A percentile compares a stretch with the other conserved stretches of the same genome.
These are phyloP conservation scores for Penicillium sp. DNA, from an alignment of 2,329 filamentous ascomycete species.

Conservation along the genomic window DNA sequence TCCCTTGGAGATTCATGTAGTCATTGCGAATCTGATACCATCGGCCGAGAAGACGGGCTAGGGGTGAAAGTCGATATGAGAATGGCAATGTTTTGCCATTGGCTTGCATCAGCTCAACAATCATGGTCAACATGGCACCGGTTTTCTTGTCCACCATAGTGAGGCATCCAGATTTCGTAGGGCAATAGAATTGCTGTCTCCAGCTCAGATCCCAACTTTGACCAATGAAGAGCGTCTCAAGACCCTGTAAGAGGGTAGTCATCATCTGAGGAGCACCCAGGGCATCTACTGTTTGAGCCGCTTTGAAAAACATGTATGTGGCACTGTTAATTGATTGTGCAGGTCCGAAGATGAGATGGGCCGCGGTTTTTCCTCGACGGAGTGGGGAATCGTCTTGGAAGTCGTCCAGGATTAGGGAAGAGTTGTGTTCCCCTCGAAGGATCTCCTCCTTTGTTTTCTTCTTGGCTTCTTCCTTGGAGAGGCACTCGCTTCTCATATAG, in stretches of 20 bases:
- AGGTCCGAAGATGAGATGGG: not conserved
- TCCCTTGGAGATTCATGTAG: not conserved
- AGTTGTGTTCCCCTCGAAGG: not conserved
- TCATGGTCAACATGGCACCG: not conserved
- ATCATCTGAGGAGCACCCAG: not conserved
- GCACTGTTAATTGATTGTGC: not conserved
- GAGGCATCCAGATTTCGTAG: not conserved
- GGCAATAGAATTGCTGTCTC: not conserved
- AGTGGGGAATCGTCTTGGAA: not conserved
- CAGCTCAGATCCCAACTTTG: not conserved
- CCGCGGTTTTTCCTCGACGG: not conserved
- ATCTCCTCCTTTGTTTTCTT: too few relatives aligned
- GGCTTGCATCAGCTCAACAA: not conserved
- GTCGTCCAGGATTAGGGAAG: not conserved
- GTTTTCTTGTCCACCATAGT: not conserved
- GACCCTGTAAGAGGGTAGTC: not conserved
- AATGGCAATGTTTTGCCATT: not conserved
- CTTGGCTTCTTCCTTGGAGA: too few relatives aligned
- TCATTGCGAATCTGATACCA: not conserved
- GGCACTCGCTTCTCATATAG: too few relatives aligned
- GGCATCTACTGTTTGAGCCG: not conserved
- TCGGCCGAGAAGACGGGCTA: not conserved
- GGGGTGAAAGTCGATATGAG: not conserved
- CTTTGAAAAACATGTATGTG: not conserved
- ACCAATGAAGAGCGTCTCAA: not conserved